Base-by-base conservation (phyloP, 139 green algal species). In the Klebsormidium nitens region DNA sequence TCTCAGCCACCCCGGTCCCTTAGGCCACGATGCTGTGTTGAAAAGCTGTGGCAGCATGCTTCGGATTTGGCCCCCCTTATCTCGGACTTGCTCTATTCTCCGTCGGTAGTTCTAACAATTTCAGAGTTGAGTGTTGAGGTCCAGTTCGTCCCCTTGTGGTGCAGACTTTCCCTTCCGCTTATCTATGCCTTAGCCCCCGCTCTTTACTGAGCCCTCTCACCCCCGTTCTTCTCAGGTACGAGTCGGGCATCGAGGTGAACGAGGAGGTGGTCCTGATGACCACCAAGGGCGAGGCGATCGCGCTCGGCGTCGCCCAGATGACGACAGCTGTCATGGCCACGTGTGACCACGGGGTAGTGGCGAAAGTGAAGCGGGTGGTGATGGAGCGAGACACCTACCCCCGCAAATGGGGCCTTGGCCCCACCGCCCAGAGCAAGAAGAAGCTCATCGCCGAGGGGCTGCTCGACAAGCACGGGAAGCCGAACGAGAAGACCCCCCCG, bases 331-430 rank as follows among this genome's bases (percentile, higher is more conserved):
- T 90, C 6, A 97, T 99, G 89, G 91, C 94, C 0, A 95, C 89
- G 5, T 87, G 91, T 70, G 88, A 97, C 70, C 92, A 97, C 70
- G 93, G 94, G 32, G 89, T 87, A 57, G 94, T 97, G 26, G 93
- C 93, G 34, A 96, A 96, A 78, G 88, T 97, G 52, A 97, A 97
- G 85, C 83, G 93, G 6, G 93, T 98, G 0, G 93, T 99, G 63
- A 98, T 99, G 91, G 94, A 99, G 82, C 78, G 94, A 2, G 94
- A 98, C 81, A 98, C 94, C n/a, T 99, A 99, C 85, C 94, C 94
- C 5, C 79, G 93, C 19, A 78, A 88, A 65, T 96, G 91, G 91
- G 92, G 92, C 23, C 85, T 98, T 66, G 93, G 94, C 6, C 93
- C 93, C 14, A 93, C 90, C 57, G 91, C 94, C 5, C 77, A 88